A percentile compares a stretch with the other conserved stretches of the same genome.
Conservation (phyloP, 2,329 filamentous ascomycete species). For the Claviceps sp. region DNA sequence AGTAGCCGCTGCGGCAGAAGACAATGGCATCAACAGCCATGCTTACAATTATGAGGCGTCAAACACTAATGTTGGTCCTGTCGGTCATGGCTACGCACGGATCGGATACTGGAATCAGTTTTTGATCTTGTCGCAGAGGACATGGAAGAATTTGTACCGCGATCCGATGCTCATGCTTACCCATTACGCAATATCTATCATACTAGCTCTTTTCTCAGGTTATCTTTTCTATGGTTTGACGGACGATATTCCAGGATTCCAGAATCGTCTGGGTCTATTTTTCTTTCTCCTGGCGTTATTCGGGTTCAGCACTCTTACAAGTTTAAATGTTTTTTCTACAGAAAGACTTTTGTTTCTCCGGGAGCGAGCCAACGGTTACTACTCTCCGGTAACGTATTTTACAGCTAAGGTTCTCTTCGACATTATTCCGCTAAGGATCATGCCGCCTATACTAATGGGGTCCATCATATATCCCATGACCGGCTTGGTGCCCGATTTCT, state of each 20-base stretch:
- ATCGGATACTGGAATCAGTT: slow-evolving; percentile 75
- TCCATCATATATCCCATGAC: slow-evolving; percentile 98
- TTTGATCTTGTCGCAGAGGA: slow-evolving; percentile 73
- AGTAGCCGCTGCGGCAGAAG: slow-evolving; percentile 47
- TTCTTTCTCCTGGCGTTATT: slow-evolving; percentile 95
- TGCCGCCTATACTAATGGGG: slow-evolving; percentile 90
- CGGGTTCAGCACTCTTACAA: slow-evolving; percentile 91
- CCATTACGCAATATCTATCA: slow-evolving; percentile 92
- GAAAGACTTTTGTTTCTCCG: slow-evolving; percentile 85
- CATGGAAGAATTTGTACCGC: slow-evolving; percentile 94
- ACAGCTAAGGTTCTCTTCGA: slow-evolving; percentile 96
- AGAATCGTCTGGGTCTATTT: slow-evolving; percentile 92
- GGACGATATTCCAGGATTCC: slow-evolving; percentile 93
- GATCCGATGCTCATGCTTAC: slow-evolving; percentile 98
- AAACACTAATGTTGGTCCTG: slow-evolving; percentile 40
- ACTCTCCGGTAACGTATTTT: slow-evolving; percentile 88
- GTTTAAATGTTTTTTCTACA: slow-evolving; percentile 81
- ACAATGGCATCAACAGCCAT: slow-evolving; percentile 51
- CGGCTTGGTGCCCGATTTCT: slow-evolving; percentile 67
- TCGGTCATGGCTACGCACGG: slow-evolving; percentile 71
- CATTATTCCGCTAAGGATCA: slow-evolving; percentile 82
- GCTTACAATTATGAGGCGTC: slow-evolving; percentile 31
- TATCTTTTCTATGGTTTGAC: slow-evolving; percentile 94
- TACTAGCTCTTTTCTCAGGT: slow-evolving; percentile 85
- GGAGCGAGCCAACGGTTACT: slow-evolving; percentile 94